Evolutionary conservation across 768 basidiomycete genomes (phyloP), one percentile per base, ranked within the genome.

Genomic region (Terana coerulea): DNA sequence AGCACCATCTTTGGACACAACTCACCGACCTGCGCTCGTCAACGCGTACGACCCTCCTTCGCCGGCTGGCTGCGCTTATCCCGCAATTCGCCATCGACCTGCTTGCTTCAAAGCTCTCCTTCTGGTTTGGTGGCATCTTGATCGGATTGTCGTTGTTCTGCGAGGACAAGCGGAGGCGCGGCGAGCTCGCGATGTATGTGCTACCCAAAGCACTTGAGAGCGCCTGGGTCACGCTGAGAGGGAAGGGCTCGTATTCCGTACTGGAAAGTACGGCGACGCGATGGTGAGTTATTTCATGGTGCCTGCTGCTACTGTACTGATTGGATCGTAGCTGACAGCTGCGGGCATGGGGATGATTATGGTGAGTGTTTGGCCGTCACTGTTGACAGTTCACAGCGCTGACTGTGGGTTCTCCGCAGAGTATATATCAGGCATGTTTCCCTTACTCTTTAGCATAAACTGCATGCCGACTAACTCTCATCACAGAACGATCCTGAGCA

Each of bases 311-410:
- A 35, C 12, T 17, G 28, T 49, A 30, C 47, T 17, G 35, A 41
- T 55, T 31, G n/a, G 56, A n/a, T n/a, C n/a, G n/a, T n/a, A n/a
- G n/a, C 65, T 88, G 40, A 82, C 83, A 6, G 83, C 85, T 2
- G 73, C 87, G 51, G 92, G 86, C 10, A 91, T 94, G 87, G 86
- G 84, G 5, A 90, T 97, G 91, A 88, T 95, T 33, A 88, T 93
- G 90, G 86, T 83, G 55, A 51, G 81, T 69, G 53, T 33, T 28
- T n/a, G n/a, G n/a, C n/a, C n/a, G n/a, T n/a, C n/a, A n/a, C n/a
- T n/a, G n/a, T n/a, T n/a, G n/a, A n/a, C n/a, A n/a, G n/a, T n/a
- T n/a, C n/a, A n/a, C n/a, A n/a, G n/a, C n/a, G n/a, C n/a, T n/a
- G n/a, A n/a, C n/a, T n/a, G n/a, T n/a, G n/a, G n/a, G 59, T 59